Conservation (phyloP, 345 rosid genomes). For the Ceriops tagal region DNA sequence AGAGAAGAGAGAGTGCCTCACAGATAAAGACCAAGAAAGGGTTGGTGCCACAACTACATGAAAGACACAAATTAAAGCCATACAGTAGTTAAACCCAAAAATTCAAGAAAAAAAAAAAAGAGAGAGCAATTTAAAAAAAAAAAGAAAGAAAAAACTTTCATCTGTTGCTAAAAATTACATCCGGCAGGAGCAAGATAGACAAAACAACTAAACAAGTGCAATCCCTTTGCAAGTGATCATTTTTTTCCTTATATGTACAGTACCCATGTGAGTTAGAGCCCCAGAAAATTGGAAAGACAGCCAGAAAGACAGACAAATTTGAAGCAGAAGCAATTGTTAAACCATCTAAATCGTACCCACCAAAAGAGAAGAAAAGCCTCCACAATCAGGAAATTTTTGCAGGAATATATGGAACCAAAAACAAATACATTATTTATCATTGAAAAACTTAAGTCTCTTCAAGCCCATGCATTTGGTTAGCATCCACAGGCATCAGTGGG, state of each 20-base stretch:
- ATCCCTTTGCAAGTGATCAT: background rate
- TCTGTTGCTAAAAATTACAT: background rate
- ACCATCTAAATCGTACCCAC: background rate
- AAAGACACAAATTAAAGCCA: background rate
- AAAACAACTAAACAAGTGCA: background rate
- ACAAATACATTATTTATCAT: slow-evolving; percentile 1
- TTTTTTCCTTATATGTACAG: slow-evolving; percentile 18
- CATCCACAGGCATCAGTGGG: slow-evolving; percentile 43
- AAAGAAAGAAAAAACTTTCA: no score
- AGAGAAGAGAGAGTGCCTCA: background rate
- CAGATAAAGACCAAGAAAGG: background rate
- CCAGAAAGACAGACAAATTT: background rate
- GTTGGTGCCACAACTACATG: slow-evolving; percentile 7
- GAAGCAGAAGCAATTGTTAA: background rate
- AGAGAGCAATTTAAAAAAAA: no score
- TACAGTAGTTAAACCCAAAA: background rate
- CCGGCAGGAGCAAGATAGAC: background rate
- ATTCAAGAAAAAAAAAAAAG: background rate
- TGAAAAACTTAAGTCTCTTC: slow-evolving; percentile 34
- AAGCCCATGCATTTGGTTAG: slow-evolving; percentile 37
- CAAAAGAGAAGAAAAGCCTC: slow-evolving; percentile 2
- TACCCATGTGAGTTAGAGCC: background rate
- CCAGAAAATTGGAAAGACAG: background rate
- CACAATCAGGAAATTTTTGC: background rate
- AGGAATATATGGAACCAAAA: background rate